Percentiles rank a stretch among this genome's conserved stretches.
phyloP scores from a whole-genome alignment of 2,329 filamentous ascomycete species.

The Myriosclerotinia curreyana region DNA sequence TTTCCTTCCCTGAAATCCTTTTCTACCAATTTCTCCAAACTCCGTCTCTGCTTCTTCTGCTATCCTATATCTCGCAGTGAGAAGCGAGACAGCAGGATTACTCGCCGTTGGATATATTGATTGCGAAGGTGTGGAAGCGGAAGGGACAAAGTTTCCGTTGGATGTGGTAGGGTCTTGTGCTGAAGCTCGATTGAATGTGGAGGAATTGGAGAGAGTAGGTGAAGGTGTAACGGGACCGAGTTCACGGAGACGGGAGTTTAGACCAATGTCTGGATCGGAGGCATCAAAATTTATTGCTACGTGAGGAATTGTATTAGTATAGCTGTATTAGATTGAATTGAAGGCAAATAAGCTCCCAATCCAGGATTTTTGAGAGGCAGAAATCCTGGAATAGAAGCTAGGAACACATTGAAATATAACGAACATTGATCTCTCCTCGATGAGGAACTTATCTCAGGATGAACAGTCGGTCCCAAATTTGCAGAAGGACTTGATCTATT shows the following conservation, averaged over 20 bases:
- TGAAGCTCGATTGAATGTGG: conserved; percentile 30
- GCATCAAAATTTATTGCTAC: conserved; percentile 25
- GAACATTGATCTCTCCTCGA: conserved; percentile 23
- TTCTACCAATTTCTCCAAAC: conserved; percentile 46
- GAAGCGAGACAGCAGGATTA: conserved; percentile 33
- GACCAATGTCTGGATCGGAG: conserved; percentile 27
- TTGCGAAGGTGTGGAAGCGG: conserved; percentile 30
- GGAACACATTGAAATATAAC: neutral
- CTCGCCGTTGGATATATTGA: conserved; percentile 29
- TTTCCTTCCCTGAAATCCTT: conserved; percentile 40
- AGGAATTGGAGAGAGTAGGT: conserved; percentile 35
- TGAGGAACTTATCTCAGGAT: conserved; percentile 22
- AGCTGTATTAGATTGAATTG: neutral
- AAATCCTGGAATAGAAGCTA: neutral
- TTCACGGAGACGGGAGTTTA: conserved; percentile 31
- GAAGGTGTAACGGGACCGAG: conserved; percentile 36
- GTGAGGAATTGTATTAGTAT: conserved; percentile 6
- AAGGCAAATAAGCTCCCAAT: neutral
- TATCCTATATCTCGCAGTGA: conserved; percentile 52
- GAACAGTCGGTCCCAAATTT: conserved; percentile 21
- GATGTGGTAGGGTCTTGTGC: conserved; percentile 17
- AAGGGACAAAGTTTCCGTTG: conserved; percentile 27
- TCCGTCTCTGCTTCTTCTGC: conserved; percentile 58
- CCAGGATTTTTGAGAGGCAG: neutral
- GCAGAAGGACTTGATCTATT: conserved; percentile 18